A percentile compares a stretch with the other conserved stretches of the same genome.
Evolutionary conservation across 139 green algal species (phyloP).

Genomic region (Picochlorum costavermella): DNA sequence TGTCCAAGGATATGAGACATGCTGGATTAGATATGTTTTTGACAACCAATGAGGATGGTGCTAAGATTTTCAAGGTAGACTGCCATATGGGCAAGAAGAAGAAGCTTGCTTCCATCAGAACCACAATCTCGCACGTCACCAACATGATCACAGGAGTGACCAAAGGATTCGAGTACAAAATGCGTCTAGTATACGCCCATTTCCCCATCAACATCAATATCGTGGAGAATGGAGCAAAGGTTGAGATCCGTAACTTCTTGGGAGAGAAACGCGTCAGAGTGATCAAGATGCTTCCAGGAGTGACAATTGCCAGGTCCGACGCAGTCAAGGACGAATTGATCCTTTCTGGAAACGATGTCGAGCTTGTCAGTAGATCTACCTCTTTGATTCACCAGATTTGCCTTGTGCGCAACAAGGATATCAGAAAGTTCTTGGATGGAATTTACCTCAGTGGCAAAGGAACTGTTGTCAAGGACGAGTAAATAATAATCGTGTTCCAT

Average conservation of each 20-base stretch:
- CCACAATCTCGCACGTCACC: constrained; percentile 33
- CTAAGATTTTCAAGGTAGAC: constrained; percentile 67
- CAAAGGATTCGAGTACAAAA: constrained; percentile 96
- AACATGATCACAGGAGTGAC: constrained; percentile 69
- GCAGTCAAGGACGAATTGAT: constrained; percentile 97
- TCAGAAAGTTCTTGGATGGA: constrained; percentile 99
- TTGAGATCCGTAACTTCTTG: constrained; percentile 99
- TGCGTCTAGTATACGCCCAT: constrained; percentile 98
- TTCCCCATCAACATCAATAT: constrained; percentile 99
- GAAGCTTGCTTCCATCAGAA: constrained; percentile 84
- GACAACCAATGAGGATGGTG: constrained; percentile 52
- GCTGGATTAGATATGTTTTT: constrained; percentile 83
- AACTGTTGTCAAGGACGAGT: constrained; percentile 45
- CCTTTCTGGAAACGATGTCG: constrained; percentile 88
- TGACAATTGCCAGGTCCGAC: constrained; percentile 66
- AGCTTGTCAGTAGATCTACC: constrained; percentile 78
- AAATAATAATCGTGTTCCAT: constrained; percentile 1
- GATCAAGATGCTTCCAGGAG: constrained; percentile 85
- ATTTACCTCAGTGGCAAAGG: constrained; percentile 91
- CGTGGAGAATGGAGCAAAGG: constrained; percentile 46
- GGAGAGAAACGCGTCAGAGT: constrained; percentile 96
- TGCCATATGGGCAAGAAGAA: constrained; percentile 87
- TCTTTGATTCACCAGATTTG: constrained; percentile 85
- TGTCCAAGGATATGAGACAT: constrained; percentile 80
- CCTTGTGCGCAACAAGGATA: constrained; percentile 84